Evolutionary conservation across 2,329 filamentous ascomycete genomes (phyloP).

Genomic region (Akanthomyces uredinophilus): DNA sequence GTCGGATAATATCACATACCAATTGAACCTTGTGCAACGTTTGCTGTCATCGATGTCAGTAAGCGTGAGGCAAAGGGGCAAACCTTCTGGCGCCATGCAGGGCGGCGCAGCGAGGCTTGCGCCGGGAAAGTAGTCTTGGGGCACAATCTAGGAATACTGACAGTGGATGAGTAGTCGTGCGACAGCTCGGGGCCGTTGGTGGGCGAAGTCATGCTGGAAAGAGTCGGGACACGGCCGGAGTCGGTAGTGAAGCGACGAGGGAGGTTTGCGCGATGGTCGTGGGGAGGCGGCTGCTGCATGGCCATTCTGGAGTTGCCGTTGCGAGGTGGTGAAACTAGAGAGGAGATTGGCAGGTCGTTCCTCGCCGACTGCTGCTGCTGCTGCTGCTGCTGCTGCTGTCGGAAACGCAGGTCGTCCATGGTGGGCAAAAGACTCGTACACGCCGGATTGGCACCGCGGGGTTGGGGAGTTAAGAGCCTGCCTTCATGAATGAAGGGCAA

Average conservation of each 20-base stretch:
- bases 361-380: conserved; percentile 63
- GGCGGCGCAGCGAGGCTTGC: background rate
- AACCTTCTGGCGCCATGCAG: background rate
- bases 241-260: conserved; percentile 94
- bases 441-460: conserved; percentile 33
- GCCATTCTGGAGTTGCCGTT: conserved; percentile 57
- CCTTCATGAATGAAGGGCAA: conserved; percentile 32
- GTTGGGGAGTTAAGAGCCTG: conserved; percentile 27
- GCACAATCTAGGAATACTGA: background rate
- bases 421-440: conserved; percentile 31
- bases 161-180: conserved; percentile 45
- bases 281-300: conserved; percentile 43
- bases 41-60: conserved; percentile 30
- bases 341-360: conserved; percentile 69
- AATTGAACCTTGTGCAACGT: conserved; percentile 70
- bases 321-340: conserved; percentile 68
- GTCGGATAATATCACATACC: conserved; percentile 47
- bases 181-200: conserved; percentile 42
- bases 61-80: background rate
- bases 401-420: conserved; percentile 77
- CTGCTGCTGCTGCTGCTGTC: conserved; percentile 26
- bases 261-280: conserved; percentile 71
- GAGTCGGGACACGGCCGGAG: conserved; percentile 73
- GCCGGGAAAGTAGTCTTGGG: background rate
- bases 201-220: conserved; percentile 56